Evolutionary conservation across 495 filamentous ascomycete genomes (phyloP).

Genomic region (Podospora conica): DNA sequence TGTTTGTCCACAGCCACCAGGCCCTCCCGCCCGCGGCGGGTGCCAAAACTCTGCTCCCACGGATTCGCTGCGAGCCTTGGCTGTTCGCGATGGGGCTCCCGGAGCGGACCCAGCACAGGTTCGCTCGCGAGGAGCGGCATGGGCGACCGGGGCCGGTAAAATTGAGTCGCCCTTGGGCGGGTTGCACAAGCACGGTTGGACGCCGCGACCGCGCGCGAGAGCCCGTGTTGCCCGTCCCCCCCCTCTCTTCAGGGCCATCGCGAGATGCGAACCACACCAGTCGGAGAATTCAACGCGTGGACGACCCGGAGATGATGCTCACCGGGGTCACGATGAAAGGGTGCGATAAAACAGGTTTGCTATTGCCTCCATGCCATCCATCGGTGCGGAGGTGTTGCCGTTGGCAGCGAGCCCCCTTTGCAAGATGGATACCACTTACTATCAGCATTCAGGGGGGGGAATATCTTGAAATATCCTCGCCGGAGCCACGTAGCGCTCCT

Average conservation of each 20-base stretch:
- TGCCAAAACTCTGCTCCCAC: not conserved
- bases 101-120: not conserved
- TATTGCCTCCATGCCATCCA: not conserved
- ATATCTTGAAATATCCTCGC: not conserved
- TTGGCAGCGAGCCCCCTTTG: not conserved
- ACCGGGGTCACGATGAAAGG: slow-evolving; percentile 2
- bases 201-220: not conserved
- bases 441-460: not conserved
- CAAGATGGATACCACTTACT: not conserved
- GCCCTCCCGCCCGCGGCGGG: too few relatives aligned
- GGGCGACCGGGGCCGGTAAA: slow-evolving; percentile 8
- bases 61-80: not conserved
- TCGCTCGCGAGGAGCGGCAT: slow-evolving; percentile 2
- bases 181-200: not conserved
- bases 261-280: slow-evolving; percentile 1
- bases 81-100: not conserved
- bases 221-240: not conserved
- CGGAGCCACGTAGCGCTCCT: not conserved
- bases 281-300: slow-evolving; percentile 9
- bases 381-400: not conserved
- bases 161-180: not conserved
- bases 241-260: not conserved
- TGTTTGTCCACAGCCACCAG: not conserved
- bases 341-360: slow-evolving; percentile 3
- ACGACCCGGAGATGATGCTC: slow-evolving; percentile 7